Evolutionary conservation across 257 asterid genomes (phyloP).

Genomic region (Linaria vulgaris): DNA sequence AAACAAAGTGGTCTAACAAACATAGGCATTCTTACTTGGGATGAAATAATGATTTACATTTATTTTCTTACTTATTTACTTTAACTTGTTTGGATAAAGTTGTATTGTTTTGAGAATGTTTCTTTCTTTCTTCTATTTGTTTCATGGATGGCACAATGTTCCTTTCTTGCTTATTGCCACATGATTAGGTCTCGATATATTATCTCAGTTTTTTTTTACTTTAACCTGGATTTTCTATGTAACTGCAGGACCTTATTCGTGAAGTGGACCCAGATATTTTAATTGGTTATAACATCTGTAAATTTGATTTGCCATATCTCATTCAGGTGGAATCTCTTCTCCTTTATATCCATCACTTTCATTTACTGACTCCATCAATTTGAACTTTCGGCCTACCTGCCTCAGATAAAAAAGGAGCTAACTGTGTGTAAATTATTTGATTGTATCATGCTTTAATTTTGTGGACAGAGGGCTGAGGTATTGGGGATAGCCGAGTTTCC

Average conservation of each 20-base stretch:
- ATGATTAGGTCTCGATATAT: neutral
- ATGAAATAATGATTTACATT: too few species aligned
- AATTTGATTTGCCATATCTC: constrained; percentile 96
- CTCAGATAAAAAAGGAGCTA: constrained; percentile 2
- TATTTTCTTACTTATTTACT: constrained; percentile 9
- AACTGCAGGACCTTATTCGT: constrained; percentile 74
- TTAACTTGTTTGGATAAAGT: neutral
- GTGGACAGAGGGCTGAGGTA: constrained; percentile 84
- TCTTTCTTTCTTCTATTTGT: neutral
- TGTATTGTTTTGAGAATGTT: neutral
- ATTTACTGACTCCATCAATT: neutral
- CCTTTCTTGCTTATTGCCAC: constrained; percentile 9
- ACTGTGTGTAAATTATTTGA: constrained; percentile 16
- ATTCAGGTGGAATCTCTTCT: constrained; percentile 59
- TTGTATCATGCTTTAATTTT: constrained; percentile 7
- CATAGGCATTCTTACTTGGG: neutral
- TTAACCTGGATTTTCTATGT: constrained; percentile 22
- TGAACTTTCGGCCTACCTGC: constrained; percentile 17
- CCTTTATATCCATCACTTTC: constrained; percentile 15
- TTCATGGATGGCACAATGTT: constrained; percentile 1
- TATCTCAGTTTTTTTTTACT: neutral
- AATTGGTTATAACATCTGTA: constrained; percentile 97
- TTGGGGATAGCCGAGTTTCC: constrained; percentile 89
- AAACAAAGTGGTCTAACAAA: neutral
- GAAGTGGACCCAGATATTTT: constrained; percentile 97